Evolutionary conservation across 768 basidiomycete species (phyloP), one percentile per base, ranked within the genome.

Genomic region (Cystobasidium onofrii): DNA sequence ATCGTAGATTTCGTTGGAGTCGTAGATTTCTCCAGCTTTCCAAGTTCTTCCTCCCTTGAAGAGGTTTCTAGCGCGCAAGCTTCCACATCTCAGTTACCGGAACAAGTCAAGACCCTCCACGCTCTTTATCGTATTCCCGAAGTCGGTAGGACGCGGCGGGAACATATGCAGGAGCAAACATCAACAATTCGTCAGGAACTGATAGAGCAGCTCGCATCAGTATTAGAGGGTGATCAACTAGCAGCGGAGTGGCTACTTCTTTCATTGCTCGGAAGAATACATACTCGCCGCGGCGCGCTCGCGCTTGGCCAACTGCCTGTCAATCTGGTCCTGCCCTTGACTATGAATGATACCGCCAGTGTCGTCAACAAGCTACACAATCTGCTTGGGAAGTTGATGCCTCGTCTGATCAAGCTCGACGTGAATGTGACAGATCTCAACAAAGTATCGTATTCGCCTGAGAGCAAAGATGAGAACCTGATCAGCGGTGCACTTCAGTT

Each of bases 241-340:
- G 79, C 79, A 0, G 80, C 78, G 1, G 77, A 80, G 60, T 80
- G 77, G 77, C 52, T 79, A 0, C 60, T 81, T 3, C 66, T 79
- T 0, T 66, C 76, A n/a, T 63, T 81, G 23, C 50, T 79, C 15
- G 70, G 76, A 0, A 54, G 75, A 29, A 77, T 77, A 76, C 77
- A 79, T 69, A 71, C 77, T 0, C 78, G 79, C 7, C 77, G 75
- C 43, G 74, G 74, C 9, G 78, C 77, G 27, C 74, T 79, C 46
- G 72, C 77, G 15, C 77, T 80, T 27, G 77, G 79, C n/a, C 43
- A 67, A 17, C 73, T 80, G 46, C 74, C 80, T 4, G 54, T 80
- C 33, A 78, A 77, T 63, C 78, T 80, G 33, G 64, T 76, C 13
- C 62, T 79, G 15, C 74, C 78, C 23, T 12, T 71, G 3, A 12